Conservation (phyloP, 106 monocot species). For the Vanilla planifolia region DNA sequence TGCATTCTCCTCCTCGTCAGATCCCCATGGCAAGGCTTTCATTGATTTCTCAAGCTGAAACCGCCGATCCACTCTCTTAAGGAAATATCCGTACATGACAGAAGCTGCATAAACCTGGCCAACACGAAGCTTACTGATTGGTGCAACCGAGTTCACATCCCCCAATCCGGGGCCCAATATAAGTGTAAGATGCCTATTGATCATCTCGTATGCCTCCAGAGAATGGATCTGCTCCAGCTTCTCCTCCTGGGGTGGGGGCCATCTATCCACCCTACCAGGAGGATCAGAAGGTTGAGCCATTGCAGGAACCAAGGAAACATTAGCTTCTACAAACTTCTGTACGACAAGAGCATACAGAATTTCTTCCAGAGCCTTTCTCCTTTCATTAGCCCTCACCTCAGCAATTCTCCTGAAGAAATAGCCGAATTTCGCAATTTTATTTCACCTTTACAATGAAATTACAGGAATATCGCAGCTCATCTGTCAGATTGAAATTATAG, state of each 20-base stretch:
- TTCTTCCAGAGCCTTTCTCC: constrained; percentile 70
- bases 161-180: constrained; percentile 56
- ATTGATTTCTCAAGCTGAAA: constrained; percentile 92
- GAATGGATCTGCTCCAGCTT: constrained; percentile 72
- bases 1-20: constrained; percentile 29
- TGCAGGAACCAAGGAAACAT: constrained; percentile 58
- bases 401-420: constrained; percentile 63
- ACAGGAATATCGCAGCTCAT: background rate
- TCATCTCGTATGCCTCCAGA: constrained; percentile 78
- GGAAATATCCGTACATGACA: constrained; percentile 92
- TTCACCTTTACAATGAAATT: background rate
- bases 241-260: constrained; percentile 39
- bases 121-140: constrained; percentile 72
- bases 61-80: constrained; percentile 76
- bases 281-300: constrained; percentile 32
- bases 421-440: background rate
- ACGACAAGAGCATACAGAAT: constrained; percentile 80
- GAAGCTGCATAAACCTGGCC: constrained; percentile 95
- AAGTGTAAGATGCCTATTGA: constrained; percentile 67
- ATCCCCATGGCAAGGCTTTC: constrained; percentile 71
- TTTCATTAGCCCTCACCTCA: constrained; percentile 85
- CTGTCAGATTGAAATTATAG: too few species aligned
- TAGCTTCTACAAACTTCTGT: constrained; percentile 84
- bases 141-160: constrained; percentile 35
- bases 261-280: constrained; percentile 32